phyloP scores from a whole-genome alignment of 495 filamentous ascomycete species.

The Podospora fimiseda region DNA sequence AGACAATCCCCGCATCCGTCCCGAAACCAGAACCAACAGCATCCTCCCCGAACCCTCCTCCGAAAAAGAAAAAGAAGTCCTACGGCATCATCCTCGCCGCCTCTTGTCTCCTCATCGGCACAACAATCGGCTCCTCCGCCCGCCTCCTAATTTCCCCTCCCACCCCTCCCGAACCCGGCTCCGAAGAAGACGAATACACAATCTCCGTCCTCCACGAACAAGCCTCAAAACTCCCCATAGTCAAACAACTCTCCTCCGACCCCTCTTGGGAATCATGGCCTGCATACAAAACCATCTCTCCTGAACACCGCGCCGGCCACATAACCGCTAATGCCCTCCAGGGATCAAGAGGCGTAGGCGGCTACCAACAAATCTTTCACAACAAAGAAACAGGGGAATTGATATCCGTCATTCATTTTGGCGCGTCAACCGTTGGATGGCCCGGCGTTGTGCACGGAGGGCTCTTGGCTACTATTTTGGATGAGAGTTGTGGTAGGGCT shows the following conservation, averaged over 20 bases:
- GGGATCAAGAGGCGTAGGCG: constrained; percentile 40
- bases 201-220: constrained; percentile 25
- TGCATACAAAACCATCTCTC: constrained; percentile 48
- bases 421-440: constrained; percentile 59
- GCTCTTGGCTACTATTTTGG: constrained; percentile 61
- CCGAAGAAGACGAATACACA: constrained; percentile 28
- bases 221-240: constrained; percentile 45
- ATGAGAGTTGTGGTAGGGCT: constrained; percentile 56
- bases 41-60: background rate
- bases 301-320: constrained; percentile 31
- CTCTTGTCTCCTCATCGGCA: constrained; percentile 36
- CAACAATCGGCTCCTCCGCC: constrained; percentile 24
- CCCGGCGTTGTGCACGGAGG: constrained; percentile 75
- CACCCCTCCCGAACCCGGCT: constrained; percentile 23
- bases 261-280: constrained; percentile 49
- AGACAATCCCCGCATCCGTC: background rate
- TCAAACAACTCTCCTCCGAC: constrained; percentile 46
- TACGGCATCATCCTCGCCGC: constrained; percentile 19
- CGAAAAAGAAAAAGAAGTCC: constrained; percentile 32
- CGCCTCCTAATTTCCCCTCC: constrained; percentile 34
- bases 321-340: constrained; percentile 39
- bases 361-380: constrained; percentile 45
- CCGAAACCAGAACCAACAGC: background rate
- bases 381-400: constrained; percentile 35
- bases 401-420: constrained; percentile 56